Evolutionary conservation across 345 rosid genomes (phyloP), one percentile per base, ranked within the genome.

Genomic region (Eucalyptus albens): DNA sequence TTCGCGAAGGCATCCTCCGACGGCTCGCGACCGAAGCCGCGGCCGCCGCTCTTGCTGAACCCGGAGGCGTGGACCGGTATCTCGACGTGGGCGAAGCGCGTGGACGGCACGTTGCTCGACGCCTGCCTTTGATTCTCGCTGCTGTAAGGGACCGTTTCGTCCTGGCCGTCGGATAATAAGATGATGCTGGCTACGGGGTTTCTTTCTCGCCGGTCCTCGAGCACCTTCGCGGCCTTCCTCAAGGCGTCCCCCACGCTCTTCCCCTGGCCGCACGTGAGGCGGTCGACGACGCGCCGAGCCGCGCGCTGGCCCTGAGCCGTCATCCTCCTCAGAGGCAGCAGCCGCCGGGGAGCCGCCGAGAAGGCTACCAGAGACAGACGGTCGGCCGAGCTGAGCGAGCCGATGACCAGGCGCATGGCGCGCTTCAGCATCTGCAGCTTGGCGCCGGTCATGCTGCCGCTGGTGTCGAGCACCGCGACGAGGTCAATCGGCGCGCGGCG

Each of bases 401-500:
- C 92, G 31, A 97, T 88, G 45, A 97, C 93, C 88, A 95, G 89
- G 77, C 95, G 91, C 96, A 95, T 92, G 50, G 97, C 97, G 82
- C 97, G 97, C 90, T 96, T 97, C 88, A 96, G 89, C 97, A 94
- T 94, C 88, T 94, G 96, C 11, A 96, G 90, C 88, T 94, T 97
- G 19, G 93, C 92, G 5, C 94, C 95, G 44, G 92, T 90, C 97
- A 93, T 92, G 91, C 92, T 94, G 60, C 94, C 97, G 86, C 96
- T 93, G 22, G 94, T 95, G 49, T 96, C 99, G 27, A 97, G 90
- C 67, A 96, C 97, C 27, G 95, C 91, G 37, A 97, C 97, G 60
- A 97, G 90, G 92, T 97, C 99, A 51, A 96, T 92, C 11, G 98
- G 99, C 3, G 97, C 95, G 9, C 98, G 94, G 55, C 92, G 96